phyloP scores from a whole-genome alignment of 2,329 filamentous ascomycete species.

The Ophiostoma ips region DNA sequence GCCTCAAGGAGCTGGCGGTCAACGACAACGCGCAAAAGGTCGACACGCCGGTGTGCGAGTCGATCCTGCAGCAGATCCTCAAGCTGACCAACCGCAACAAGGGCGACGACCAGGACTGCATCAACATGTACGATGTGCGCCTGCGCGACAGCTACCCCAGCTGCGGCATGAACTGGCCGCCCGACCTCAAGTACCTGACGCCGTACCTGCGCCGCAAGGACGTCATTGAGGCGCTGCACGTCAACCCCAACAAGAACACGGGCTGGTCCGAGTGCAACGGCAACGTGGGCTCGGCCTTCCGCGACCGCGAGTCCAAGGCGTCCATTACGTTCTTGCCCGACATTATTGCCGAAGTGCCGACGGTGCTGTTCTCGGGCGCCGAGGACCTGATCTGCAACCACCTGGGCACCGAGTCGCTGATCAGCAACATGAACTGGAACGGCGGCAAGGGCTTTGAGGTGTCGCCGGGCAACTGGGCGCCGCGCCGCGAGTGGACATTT shows the following conservation, averaged over 20 bases:
- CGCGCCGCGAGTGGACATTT: conserved; percentile 87
- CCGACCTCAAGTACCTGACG: conserved; percentile 62
- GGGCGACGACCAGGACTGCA: conserved; percentile 45
- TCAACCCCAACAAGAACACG: conserved; percentile 65
- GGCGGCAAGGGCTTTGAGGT: conserved; percentile 83
- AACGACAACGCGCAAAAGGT: conserved; percentile 38
- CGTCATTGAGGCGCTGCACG: conserved; percentile 66
- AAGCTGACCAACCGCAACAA: conserved; percentile 41
- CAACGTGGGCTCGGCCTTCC: conserved; percentile 60
- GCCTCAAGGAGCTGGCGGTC: conserved; percentile 45
- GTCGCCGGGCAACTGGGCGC: conserved; percentile 75
- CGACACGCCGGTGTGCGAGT: conserved; percentile 59
- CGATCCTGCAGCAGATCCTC: conserved; percentile 60
- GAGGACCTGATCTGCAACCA: conserved; percentile 97
- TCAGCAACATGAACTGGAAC: conserved; percentile 84
- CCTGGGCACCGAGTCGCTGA: conserved; percentile 79
- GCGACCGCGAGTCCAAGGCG: conserved; percentile 54
- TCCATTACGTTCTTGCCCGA: conserved; percentile 62
- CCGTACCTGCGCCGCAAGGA: conserved; percentile 77
- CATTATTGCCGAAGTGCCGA: conserved; percentile 60
- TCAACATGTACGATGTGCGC: conserved; percentile 96
- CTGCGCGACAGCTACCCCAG: conserved; percentile 65
- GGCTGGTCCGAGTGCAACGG: conserved; percentile 90
- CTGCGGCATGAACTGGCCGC: conserved; percentile 97
- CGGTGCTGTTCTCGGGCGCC: conserved; percentile 83